phyloP scores from a whole-genome alignment of 2,329 filamentous ascomycete species.

The Fusarium sp. region DNA sequence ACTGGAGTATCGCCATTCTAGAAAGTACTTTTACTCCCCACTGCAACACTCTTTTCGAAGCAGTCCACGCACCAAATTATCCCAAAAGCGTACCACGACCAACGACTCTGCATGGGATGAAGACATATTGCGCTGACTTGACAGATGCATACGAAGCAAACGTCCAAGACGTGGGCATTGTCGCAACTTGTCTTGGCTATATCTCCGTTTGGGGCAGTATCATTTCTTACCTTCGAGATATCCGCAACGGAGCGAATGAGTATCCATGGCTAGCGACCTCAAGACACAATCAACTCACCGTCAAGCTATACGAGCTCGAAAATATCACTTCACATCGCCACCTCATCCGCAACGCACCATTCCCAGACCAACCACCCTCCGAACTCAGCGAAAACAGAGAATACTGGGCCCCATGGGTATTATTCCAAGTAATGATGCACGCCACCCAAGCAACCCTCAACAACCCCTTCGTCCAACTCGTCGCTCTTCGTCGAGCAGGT shows the following conservation, averaged over 20 bases:
- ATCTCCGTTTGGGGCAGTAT: constrained; percentile 36
- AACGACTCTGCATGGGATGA: constrained; percentile 10
- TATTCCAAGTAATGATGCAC: constrained; percentile 41
- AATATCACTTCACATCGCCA: constrained; percentile 27
- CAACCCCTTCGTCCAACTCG: constrained; percentile 43
- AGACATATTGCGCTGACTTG: constrained; percentile 37
- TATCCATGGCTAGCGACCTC: constrained; percentile 40
- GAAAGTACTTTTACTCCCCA: constrained; percentile 36
- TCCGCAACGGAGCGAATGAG: constrained; percentile 32
- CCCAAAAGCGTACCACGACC: constrained; percentile 30
- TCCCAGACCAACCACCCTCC: constrained; percentile 28
- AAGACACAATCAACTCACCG: constrained; percentile 29
- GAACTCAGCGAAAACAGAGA: constrained; percentile 28
- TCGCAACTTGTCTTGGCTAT: constrained; percentile 7
- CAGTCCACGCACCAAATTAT: constrained; percentile 12
- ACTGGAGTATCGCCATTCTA: constrained; percentile 34
- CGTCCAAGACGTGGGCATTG: constrained; percentile 15
- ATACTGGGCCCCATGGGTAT: constrained; percentile 40
- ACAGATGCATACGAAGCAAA: constrained; percentile 37
- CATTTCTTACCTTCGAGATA: constrained; percentile 33
- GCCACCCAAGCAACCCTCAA: constrained; percentile 35
- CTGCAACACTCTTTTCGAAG: not conserved
- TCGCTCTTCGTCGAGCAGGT: constrained; percentile 31
- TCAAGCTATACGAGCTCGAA: constrained; percentile 41
- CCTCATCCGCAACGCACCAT: constrained; percentile 37